These are phyloP conservation scores for Diplodia corticola DNA, from an alignment of 2,329 filamentous ascomycete species.

Conservation along the genomic window DNA sequence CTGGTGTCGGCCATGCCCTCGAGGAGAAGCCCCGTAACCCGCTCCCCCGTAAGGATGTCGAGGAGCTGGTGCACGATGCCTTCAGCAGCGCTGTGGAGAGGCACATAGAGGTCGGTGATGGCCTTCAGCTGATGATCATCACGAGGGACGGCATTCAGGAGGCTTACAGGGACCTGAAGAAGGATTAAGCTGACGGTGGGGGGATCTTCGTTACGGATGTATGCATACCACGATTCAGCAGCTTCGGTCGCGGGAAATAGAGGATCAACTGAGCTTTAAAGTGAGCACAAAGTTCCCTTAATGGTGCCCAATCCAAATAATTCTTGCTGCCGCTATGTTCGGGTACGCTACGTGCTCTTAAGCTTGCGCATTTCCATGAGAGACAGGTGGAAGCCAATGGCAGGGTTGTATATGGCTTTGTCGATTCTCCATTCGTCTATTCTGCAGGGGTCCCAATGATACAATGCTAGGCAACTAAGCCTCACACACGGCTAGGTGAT, in stretches of 20 bases:
- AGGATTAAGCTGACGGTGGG: conserved; percentile 31
- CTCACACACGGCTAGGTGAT: no score
- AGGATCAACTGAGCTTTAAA: neutral
- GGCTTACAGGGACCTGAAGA: conserved; percentile 78
- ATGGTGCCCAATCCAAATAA: neutral
- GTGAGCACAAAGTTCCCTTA: neutral
- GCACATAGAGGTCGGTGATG: conserved; percentile 98
- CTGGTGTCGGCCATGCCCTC: conserved; percentile 78
- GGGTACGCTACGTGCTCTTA: no score
- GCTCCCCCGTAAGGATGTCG: conserved; percentile 70
- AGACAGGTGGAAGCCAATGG: no score
- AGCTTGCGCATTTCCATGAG: no score
- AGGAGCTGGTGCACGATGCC: conserved; percentile 90
- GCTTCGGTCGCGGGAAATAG: conserved; percentile 16
- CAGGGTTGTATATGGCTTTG: no score
- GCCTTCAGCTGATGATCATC: conserved; percentile 92
- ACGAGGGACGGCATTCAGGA: conserved; percentile 88
- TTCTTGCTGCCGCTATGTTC: neutral
- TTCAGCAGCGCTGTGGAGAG: conserved; percentile 98
- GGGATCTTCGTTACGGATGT: neutral
- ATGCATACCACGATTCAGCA: conserved; percentile 17
- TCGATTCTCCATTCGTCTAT: no score
- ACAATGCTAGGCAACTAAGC: no score
- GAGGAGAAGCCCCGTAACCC: conserved; percentile 69
- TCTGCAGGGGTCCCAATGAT: no score